A percentile compares a stretch with the other conserved stretches of the same genome.
Evolutionary conservation across 2,329 filamentous ascomycete genomes (phyloP).

Genomic region (Leptographium radiaticola): DNA sequence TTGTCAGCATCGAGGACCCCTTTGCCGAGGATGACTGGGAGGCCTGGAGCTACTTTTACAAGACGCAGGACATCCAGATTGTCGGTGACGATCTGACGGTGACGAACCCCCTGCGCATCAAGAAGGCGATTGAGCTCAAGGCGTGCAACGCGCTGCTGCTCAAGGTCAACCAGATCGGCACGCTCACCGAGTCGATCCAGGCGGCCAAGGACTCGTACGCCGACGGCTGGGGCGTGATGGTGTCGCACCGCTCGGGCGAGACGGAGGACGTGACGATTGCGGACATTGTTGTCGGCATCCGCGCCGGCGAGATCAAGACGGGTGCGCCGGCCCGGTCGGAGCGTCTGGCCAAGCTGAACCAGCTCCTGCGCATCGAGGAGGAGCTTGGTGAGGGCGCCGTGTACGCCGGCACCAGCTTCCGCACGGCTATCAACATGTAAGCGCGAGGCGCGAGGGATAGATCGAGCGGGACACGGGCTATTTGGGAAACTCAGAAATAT

Average conservation of each 20-base stretch:
- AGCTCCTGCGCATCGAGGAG: slow-evolving; percentile 99
- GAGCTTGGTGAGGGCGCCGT: slow-evolving; percentile 86
- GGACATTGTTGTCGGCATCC: slow-evolving; percentile 93
- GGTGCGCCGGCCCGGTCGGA: slow-evolving; percentile 93
- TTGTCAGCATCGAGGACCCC: slow-evolving; percentile 96
- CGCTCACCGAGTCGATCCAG: slow-evolving; percentile 96
- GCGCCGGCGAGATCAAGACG: slow-evolving; percentile 97
- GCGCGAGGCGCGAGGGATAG: neutral
- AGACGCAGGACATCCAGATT: slow-evolving; percentile 96
- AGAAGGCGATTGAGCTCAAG: slow-evolving; percentile 99
- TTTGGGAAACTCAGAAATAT: neutral
- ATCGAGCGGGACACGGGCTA: neutral
- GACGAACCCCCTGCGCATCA: slow-evolving; percentile 97
- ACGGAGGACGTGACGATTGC: slow-evolving; percentile 99
- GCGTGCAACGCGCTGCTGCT: slow-evolving; percentile 95
- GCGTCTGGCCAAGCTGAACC: slow-evolving; percentile 99
- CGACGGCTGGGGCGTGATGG: slow-evolving; percentile 97
- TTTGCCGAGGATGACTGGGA: slow-evolving; percentile 99
- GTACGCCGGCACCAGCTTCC: slow-evolving; percentile 89
- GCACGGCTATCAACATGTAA: slow-evolving; percentile 77
- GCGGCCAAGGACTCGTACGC: slow-evolving; percentile 97
- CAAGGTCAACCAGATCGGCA: slow-evolving; percentile 99
- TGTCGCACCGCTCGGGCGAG: slow-evolving; percentile 97
- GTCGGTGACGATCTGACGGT: slow-evolving; percentile 98
- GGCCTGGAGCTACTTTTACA: slow-evolving; percentile 99